phyloP scores from a whole-genome alignment of 208 protist genomes.

The Plasmodiophora brassicae region DNA sequence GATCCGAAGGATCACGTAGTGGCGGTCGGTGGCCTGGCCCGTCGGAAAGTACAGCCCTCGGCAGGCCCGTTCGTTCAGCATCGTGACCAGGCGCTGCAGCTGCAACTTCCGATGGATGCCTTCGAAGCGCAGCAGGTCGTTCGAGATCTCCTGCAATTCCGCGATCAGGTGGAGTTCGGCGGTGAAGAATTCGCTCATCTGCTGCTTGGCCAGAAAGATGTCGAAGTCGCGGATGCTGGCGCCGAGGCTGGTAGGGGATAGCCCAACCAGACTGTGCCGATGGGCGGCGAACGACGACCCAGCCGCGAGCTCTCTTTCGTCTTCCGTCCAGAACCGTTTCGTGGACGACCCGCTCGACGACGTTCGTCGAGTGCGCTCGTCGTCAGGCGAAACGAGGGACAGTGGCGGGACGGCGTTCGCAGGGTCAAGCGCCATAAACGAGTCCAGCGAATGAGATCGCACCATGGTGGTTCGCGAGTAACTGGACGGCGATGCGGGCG shows the following conservation, averaged over 20 bases:
- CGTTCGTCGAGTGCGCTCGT: neutral
- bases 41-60: constrained; percentile 4
- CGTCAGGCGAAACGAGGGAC: neutral
- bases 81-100: neutral
- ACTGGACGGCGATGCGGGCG: neutral
- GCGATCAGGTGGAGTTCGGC: constrained; percentile 22
- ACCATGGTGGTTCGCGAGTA: neutral
- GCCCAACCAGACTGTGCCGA: neutral
- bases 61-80: neutral
- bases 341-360: no score
- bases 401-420: neutral
- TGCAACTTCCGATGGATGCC: constrained; percentile 6
- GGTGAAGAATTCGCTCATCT: constrained; percentile 28
- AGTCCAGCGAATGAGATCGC: constrained; percentile 28
- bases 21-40: neutral
- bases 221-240: neutral
- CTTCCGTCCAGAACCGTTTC: no score
- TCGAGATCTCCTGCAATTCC: neutral
- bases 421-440: neutral
- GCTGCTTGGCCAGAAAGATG: constrained; percentile 13
- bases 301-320: neutral
- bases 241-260: no score
- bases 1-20: constrained; percentile 15
- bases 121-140: neutral
- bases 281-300: neutral